phyloP scores from a whole-genome alignment of 306 rosid species.

The Pachyrhizus erosus region DNA sequence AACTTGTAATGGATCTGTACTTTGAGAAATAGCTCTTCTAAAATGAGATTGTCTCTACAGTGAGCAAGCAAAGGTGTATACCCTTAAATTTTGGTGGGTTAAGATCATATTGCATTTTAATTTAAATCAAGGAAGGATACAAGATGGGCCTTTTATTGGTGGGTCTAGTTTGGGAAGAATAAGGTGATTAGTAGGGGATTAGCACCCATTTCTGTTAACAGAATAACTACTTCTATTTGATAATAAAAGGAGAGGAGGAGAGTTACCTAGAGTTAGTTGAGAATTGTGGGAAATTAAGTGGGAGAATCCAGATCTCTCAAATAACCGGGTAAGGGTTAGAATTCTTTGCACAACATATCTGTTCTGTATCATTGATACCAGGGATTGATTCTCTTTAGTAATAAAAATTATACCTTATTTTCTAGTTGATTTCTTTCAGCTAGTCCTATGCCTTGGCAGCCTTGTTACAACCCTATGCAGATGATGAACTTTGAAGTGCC shows the following conservation, averaged over 20 bases:
- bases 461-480: background rate
- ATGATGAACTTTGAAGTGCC: background rate
- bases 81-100: background rate
- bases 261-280: background rate
- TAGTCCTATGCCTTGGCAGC: background rate
- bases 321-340: background rate
- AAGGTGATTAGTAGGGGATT: background rate
- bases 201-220: background rate
- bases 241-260: background rate
- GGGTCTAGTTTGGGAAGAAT: background rate
- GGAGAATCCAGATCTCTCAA: background rate
- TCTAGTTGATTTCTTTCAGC: background rate
- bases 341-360: background rate
- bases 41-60: background rate
- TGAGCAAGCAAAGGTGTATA: background rate
- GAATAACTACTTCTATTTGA: background rate
- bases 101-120: background rate
- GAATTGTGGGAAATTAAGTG: background rate
- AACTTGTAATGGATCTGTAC: conserved; percentile 1
- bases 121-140: background rate
- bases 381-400: background rate
- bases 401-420: background rate
- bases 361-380: background rate
- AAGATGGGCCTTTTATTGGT: background rate
- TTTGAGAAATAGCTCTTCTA: background rate